phyloP scores from a whole-genome alignment of 2,329 filamentous ascomycete species.

The Sarocladium oryzae region DNA sequence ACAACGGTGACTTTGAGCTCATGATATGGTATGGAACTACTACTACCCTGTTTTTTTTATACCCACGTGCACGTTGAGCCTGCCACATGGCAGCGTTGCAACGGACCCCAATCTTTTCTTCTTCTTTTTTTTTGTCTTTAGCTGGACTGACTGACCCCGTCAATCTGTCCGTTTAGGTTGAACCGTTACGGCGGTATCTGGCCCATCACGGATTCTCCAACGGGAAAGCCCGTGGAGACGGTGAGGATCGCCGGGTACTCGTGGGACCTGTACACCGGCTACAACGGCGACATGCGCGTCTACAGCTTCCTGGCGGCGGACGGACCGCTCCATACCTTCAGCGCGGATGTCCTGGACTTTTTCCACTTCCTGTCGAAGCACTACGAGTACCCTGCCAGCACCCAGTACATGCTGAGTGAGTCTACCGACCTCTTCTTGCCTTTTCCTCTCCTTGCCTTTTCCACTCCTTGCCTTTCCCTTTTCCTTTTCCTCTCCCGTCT shows the following conservation, averaged over 20 bases:
- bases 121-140: too few relatives aligned
- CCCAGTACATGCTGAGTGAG: constrained; percentile 20
- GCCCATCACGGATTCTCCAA: constrained; percentile 23
- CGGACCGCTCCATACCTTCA: constrained; percentile 39
- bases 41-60: too few relatives aligned
- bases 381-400: constrained; percentile 30
- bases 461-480: neutral
- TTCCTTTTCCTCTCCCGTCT: neutral
- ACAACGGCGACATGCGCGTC: constrained; percentile 52
- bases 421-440: neutral
- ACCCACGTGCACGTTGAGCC: too few relatives aligned
- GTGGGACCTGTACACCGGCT: constrained; percentile 53
- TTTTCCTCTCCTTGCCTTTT: neutral
- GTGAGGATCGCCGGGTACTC: constrained; percentile 36
- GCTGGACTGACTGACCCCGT: neutral
- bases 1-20: constrained; percentile 48
- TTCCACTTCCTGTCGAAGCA: constrained; percentile 17
- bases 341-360: constrained; percentile 32
- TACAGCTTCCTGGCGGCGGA: constrained; percentile 39
- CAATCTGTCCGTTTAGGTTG: constrained; percentile 32
- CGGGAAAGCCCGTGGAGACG: constrained; percentile 42
- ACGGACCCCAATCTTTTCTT: too few relatives aligned
- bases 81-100: too few relatives aligned
- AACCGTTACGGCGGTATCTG: constrained; percentile 53
- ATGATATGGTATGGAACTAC: constrained; percentile 51